These are phyloP conservation scores for Mallotus repandus DNA, from an alignment of 441 rosid species.

Conservation along the genomic window DNA sequence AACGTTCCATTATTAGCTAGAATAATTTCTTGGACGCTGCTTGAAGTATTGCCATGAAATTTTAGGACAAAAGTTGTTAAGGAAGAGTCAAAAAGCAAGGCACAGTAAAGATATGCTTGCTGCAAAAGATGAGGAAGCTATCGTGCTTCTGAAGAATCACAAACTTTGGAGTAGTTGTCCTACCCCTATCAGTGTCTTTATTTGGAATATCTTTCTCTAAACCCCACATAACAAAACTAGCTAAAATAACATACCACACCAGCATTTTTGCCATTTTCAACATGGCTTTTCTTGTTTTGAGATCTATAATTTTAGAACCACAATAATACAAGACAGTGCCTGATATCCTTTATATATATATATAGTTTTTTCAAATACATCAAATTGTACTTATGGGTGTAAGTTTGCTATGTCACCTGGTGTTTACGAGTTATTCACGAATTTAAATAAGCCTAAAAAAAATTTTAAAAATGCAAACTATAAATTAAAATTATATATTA, in stretches of 20 bases:
- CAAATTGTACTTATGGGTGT: too few species aligned
- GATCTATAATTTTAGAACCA: not conserved
- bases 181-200: slow-evolving; percentile 4
- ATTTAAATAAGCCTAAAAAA: too few species aligned
- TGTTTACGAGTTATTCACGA: too few species aligned
- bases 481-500: too few species aligned
- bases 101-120: not conserved
- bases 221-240: not conserved
- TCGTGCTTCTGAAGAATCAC: slow-evolving; percentile 8
- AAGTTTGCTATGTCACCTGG: too few species aligned
- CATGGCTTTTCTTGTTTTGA: not conserved
- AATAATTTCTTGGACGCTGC: not conserved
- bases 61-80: not conserved
- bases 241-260: not conserved
- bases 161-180: slow-evolving; percentile 26
- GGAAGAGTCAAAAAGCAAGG: not conserved
- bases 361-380: too few species aligned
- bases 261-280: not conserved
- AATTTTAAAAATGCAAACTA: too few species aligned
- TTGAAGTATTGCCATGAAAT: not conserved
- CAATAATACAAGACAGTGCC: not conserved
- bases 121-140: not conserved
- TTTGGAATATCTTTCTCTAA: not conserved
- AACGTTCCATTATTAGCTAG: not conserved
- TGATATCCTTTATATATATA: not conserved